These are phyloP conservation scores for Tillandsia leiboldiana DNA, from an alignment of 176 grass and related monocot genomes.

Conservation along the genomic window DNA sequence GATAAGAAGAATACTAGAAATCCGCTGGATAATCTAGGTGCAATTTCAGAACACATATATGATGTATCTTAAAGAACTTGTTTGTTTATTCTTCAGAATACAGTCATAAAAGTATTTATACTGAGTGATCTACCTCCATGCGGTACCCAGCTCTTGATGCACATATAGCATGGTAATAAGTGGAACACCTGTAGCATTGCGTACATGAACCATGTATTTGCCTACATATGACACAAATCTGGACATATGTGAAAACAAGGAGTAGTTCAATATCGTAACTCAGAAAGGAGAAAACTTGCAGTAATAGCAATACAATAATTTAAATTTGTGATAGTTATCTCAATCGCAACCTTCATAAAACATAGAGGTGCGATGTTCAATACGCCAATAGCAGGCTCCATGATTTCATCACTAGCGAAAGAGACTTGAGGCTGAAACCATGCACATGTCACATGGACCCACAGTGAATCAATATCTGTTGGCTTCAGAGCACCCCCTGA, in stretches of 20 bases:
- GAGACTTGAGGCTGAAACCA: constrained; percentile 99
- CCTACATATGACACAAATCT: constrained; percentile 94
- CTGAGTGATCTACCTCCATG: constrained; percentile 62
- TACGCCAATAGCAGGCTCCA: constrained; percentile 96
- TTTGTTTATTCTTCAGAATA: too few relatives aligned
- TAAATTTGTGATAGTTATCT: not conserved
- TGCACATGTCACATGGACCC: constrained; percentile 94
- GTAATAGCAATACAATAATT: not conserved
- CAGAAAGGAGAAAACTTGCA: not conserved
- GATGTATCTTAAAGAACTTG: too few relatives aligned
- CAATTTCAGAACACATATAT: too few relatives aligned
- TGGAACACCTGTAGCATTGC: constrained; percentile 91
- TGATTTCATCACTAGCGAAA: constrained; percentile 89
- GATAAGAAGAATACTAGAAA: too few relatives aligned
- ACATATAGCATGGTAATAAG: constrained; percentile 97
- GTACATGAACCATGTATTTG: constrained; percentile 99
- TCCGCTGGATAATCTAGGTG: too few relatives aligned
- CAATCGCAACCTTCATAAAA: constrained; percentile 76
- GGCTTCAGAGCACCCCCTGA: constrained; percentile 93
- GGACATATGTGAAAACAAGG: constrained; percentile 26
- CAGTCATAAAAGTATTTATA: not conserved
- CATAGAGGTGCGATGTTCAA: constrained; percentile 62
- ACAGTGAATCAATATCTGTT: constrained; percentile 71
- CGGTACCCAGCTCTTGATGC: constrained; percentile 89
- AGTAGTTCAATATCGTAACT: constrained; percentile 17